phyloP scores from a whole-genome alignment of 192 early-diverging fungal species.

The Diversispora epigaea region DNA sequence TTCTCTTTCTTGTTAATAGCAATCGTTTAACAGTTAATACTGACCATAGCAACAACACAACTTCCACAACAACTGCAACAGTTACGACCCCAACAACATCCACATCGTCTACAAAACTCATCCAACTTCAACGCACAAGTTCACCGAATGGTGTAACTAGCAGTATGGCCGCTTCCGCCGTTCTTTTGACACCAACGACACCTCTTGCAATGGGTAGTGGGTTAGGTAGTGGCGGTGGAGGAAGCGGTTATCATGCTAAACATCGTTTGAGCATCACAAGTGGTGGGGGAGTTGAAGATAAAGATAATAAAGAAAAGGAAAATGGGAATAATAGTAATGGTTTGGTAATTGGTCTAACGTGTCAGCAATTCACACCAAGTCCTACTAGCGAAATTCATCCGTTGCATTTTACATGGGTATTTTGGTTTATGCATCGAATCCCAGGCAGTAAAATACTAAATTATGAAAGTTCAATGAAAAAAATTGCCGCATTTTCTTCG shows the following conservation, averaged over 20 bases:
- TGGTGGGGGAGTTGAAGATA: constrained; percentile 18
- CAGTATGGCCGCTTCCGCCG: constrained; percentile 25
- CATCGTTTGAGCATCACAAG: constrained; percentile 16
- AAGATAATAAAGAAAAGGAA: constrained; percentile 26
- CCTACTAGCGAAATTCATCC: constrained; percentile 55
- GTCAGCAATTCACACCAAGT: constrained; percentile 33
- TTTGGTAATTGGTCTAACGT: constrained; percentile 21
- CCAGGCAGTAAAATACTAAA: constrained; percentile 82
- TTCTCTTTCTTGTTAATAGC: too few relatives aligned
- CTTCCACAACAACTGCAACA: constrained; percentile 23
- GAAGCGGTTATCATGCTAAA: constrained; percentile 23
- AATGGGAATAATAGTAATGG: constrained; percentile 33
- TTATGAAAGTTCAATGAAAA: constrained; percentile 87
- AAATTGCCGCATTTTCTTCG: constrained; percentile 77
- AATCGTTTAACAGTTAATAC: constrained; percentile 32
- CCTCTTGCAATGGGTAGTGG: constrained; percentile 19
- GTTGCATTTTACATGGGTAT: constrained; percentile 81
- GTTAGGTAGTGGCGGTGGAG: neutral
- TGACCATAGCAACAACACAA: constrained; percentile 19
- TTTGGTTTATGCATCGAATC: constrained; percentile 93
- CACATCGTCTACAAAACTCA: constrained; percentile 30
- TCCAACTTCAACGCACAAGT: constrained; percentile 32
- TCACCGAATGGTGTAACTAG: constrained; percentile 28
- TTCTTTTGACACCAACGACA: constrained; percentile 31
- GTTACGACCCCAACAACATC: constrained; percentile 21